Percentiles rank a stretch among this genome's conserved stretches.
Conservation (phyloP, 257 asterid genomes). For the Solanum verrucosum region DNA sequence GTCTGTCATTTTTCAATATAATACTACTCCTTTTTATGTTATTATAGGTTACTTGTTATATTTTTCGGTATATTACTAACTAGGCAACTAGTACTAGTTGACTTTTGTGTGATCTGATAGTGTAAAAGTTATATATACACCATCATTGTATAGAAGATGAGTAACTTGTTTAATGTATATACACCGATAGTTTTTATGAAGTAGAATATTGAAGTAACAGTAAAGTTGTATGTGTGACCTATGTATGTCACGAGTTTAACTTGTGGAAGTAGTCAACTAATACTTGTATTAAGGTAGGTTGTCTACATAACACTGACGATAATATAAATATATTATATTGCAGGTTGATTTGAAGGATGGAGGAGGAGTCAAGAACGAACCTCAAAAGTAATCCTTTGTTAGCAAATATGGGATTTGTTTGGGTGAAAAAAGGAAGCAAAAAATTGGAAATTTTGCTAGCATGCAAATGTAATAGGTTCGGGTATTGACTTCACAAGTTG, state of each 20-base stretch:
- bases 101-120: background rate
- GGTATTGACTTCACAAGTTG: constrained; percentile 60
- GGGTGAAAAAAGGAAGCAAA: background rate
- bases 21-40: background rate
- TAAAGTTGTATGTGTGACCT: background rate
- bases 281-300: too few species aligned
- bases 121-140: background rate
- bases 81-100: background rate
- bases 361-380: constrained; percentile 88
- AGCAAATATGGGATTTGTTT: constrained; percentile 1
- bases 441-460: constrained; percentile 1
- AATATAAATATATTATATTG: background rate
- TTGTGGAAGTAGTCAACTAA: background rate
- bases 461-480: constrained; percentile 58
- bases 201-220: background rate
- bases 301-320: background rate
- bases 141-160: background rate
- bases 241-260: background rate
- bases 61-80: background rate
- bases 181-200: background rate
- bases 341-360: background rate
- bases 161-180: background rate
- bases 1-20: too few species aligned
- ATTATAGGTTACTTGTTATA: background rate
- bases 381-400: constrained; percentile 34